phyloP scores from a whole-genome alignment of 2,329 filamentous ascomycete genomes.

The Huntiella savannae region DNA sequence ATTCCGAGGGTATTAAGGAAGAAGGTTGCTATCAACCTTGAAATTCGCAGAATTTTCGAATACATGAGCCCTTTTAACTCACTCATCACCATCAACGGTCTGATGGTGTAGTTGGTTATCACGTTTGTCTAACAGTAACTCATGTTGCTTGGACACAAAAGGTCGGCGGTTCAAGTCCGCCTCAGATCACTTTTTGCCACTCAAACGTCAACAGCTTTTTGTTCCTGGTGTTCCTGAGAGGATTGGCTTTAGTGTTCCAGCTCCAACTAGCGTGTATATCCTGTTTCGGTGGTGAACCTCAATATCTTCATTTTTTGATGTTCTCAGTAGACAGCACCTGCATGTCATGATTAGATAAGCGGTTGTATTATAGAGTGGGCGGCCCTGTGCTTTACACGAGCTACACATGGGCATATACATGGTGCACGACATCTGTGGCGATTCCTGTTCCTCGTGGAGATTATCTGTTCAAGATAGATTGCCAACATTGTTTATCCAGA shows the following conservation, averaged over 20 bases:
- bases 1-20: no score
- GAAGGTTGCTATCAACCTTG: neutral
- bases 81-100: neutral
- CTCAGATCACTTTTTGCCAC: constrained; percentile 1
- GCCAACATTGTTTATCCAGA: no score
- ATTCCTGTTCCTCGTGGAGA: no score
- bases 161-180: constrained; percentile 2
- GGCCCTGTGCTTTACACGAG: no score
- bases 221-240: neutral
- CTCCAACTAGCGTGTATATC: neutral
- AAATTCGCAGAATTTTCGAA: neutral
- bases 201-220: neutral
- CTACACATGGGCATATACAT: no score
- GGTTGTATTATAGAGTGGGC: neutral
- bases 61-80: neutral
- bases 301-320: neutral
- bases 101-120: constrained; percentile 4
- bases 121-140: constrained; percentile 1
- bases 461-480: no score
- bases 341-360: neutral
- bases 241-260: neutral
- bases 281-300: neutral
- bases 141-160: constrained; percentile 1
- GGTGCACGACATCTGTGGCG: no score
- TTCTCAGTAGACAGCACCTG: neutral